Conservation (phyloP, 73 alveolate species). For the Paramecium bursaria region DNA sequence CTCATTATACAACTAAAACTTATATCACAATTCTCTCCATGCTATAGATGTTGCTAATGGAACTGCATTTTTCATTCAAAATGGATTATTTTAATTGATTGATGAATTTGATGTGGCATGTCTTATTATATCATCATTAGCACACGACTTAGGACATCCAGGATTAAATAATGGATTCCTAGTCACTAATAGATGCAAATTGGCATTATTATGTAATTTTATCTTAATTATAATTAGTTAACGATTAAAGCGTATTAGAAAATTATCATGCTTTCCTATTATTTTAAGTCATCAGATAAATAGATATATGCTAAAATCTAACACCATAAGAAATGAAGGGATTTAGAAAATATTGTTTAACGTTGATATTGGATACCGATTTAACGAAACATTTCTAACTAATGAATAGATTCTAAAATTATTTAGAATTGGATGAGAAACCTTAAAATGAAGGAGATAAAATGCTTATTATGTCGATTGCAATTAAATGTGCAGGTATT, state of each 20-base stretch:
- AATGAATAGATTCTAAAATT: slow-evolving; percentile 51
- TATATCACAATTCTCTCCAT: slow-evolving; percentile 43
- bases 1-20: neutral
- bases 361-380: slow-evolving; percentile 40
- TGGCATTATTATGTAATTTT: slow-evolving; percentile 72
- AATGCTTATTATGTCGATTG: slow-evolving; percentile 29
- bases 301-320: slow-evolving; percentile 4
- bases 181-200: slow-evolving; percentile 65
- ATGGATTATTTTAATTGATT: slow-evolving; percentile 12
- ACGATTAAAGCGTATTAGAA: slow-evolving; percentile 78
- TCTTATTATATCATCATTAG: slow-evolving; percentile 56
- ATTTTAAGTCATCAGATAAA: slow-evolving; percentile 7
- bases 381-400: slow-evolving; percentile 29
- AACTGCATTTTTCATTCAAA: slow-evolving; percentile 16
- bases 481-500: slow-evolving; percentile 64
- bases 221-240: neutral
- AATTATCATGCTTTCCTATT: slow-evolving; percentile 71
- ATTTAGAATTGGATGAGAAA: slow-evolving; percentile 35
- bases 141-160: slow-evolving; percentile 79
- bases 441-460: neutral
- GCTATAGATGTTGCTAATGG: slow-evolving; percentile 54
- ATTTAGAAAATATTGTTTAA: slow-evolving; percentile 47
- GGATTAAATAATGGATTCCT: slow-evolving; percentile 74
- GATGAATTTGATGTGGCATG: slow-evolving; percentile 62
- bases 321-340: slow-evolving; percentile 3